Conservation (phyloP, 768 basidiomycete genomes). For the Serendipita vermifera region DNA sequence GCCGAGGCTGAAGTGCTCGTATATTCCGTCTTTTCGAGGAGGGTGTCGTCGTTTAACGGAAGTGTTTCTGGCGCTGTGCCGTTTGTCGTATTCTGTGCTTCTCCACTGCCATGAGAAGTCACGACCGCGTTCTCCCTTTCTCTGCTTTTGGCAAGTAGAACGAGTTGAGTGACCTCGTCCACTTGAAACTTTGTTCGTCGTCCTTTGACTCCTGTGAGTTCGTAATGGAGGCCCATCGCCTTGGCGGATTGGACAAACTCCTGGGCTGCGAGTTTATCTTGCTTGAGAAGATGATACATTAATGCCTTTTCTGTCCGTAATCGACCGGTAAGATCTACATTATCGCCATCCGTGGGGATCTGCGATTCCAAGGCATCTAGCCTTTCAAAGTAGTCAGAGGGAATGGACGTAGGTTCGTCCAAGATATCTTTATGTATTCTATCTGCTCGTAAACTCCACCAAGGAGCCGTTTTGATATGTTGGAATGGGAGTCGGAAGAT, state of each 20-base stretch:
- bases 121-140: conserved; percentile 25
- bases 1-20: conserved; percentile 53
- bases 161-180: conserved; percentile 73
- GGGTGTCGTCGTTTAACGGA: conserved; percentile 84
- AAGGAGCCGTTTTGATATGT: conserved; percentile 39
- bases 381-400: conserved; percentile 23
- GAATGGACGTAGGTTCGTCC: conserved; percentile 65
- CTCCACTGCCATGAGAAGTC: conserved; percentile 15
- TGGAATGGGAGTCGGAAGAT: conserved; percentile 43
- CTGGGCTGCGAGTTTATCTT: conserved; percentile 67
- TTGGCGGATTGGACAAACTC: conserved; percentile 66
- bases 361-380: conserved; percentile 27
- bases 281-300: conserved; percentile 57
- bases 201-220: conserved; percentile 85
- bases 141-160: conserved; percentile 82
- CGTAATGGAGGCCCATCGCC: conserved; percentile 69
- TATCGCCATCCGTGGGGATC: conserved; percentile 24
- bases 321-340: conserved; percentile 54
- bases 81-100: conserved; percentile 8
- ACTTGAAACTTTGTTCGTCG: conserved; percentile 91
- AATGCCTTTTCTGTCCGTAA: conserved; percentile 66
- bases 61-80: conserved; percentile 51
- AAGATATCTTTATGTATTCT: conserved; percentile 53
- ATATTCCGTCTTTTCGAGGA: conserved; percentile 88
- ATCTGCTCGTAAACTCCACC: conserved; percentile 76